Percentiles rank a stretch among this genome's conserved stretches.
Evolutionary conservation across 1,139 yeast species (phyloP).

Genomic region (Casaregolazyma suthepensis): DNA sequence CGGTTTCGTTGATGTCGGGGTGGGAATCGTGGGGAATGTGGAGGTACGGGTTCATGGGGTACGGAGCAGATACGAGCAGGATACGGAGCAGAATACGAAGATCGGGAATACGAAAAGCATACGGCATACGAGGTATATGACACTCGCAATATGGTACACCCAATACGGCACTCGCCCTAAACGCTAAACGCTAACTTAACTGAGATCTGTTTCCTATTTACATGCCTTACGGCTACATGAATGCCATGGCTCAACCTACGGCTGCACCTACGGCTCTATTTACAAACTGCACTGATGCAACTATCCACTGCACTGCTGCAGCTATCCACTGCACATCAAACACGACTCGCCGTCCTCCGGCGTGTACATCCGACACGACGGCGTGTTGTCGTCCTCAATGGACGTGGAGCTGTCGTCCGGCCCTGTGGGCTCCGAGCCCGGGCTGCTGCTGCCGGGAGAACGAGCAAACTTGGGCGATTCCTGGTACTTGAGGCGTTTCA

Average conservation of each 20-base stretch:
- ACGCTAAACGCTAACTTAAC: too few relatives aligned
- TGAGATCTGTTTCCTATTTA: background rate
- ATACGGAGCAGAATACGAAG: too few relatives aligned
- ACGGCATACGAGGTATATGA: too few relatives aligned
- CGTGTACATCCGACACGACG: background rate
- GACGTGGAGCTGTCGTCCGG: background rate
- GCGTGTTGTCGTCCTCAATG: background rate
- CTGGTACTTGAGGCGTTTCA: constrained; percentile 1
- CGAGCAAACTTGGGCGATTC: background rate
- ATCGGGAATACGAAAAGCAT: too few relatives aligned
- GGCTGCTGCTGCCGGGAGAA: background rate
- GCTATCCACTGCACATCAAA: constrained; percentile 5
- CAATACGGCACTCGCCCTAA: too few relatives aligned
- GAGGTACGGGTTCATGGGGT: background rate
- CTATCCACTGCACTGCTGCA: constrained; percentile 4
- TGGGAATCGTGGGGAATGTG: background rate
- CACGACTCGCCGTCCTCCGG: constrained; percentile 3
- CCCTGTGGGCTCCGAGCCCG: background rate
- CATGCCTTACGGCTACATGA: too few relatives aligned
- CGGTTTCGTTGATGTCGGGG: background rate
- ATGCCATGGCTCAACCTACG: background rate
- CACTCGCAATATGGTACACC: too few relatives aligned
- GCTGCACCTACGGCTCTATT: background rate
- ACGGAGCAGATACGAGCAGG: too few relatives aligned
- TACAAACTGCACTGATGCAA: background rate